Base-by-base conservation (phyloP, 2,329 filamentous ascomycete genomes). In the Stagonosporopsis vannaccii region DNA sequence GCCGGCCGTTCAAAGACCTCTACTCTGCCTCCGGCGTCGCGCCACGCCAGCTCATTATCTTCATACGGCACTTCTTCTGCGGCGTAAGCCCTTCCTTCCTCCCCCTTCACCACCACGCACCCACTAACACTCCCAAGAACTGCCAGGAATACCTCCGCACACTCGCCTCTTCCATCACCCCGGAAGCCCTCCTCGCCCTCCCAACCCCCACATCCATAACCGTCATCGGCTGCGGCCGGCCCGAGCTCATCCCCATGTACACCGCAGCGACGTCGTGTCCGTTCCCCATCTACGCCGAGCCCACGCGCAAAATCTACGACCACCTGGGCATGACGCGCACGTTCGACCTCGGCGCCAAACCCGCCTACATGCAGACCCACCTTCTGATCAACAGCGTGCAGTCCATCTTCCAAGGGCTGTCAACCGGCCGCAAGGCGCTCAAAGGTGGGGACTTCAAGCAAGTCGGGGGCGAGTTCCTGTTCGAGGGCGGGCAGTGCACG, bases 31-130 rank as follows among this genome's bases (percentile, higher is more conserved):
- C 70, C 6, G 73, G 69, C 13, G 66, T 72, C 8, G 75, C 74
- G 30, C 68, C 70, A 1, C 60, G 86, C 2, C 85, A 90, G 25
- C 80, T 93, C 28, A 76, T 92, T 37, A 85, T 92, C 63, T 92
- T 93, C 70, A 82, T 93, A 54, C 84, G 90, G 40, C 90, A 92
- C 77, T 93, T 92, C 76, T 92, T 90, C 80, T 92, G 90, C 71
- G 89, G 89, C 32, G 89, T 91, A 81, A 74, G 88, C 82, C 9
- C 20, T 12, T 9, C 23, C 36, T n/a, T 26, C 9, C 35, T 12
- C 15, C 3, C 25, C n/a, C 3, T 8, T 11, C 6, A 13, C 9
- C 26, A 44, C 17, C n/a, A n/a, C n/a, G 13, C 6, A 23, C 28
- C 28, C 30, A 30, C 57, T 69, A 51, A 66, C 57, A 59, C 25